These are phyloP conservation scores for Intubia oerlemansii DNA, from an alignment of 2,329 filamentous ascomycete species.

Conservation along the genomic window DNA sequence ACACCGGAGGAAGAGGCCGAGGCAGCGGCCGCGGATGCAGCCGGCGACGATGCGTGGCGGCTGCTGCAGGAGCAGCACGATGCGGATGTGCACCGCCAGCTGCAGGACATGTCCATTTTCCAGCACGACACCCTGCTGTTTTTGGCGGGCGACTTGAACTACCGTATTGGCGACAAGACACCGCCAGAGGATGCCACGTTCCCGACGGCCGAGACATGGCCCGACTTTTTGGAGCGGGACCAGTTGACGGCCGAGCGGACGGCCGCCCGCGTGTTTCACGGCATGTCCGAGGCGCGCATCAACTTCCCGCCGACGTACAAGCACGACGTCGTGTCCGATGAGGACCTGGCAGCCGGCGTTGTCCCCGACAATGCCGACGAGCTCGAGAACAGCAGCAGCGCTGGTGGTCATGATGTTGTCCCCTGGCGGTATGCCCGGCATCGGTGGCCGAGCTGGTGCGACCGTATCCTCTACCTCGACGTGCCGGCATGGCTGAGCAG, in stretches of 20 bases:
- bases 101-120: slow-evolving; percentile 48
- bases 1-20: slow-evolving; percentile 16
- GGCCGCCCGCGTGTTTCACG: slow-evolving; percentile 53
- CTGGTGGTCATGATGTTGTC: slow-evolving; percentile 10
- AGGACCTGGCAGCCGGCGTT: slow-evolving; percentile 11
- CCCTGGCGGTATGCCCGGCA: slow-evolving; percentile 58
- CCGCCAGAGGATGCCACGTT: slow-evolving; percentile 40
- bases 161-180: slow-evolving; percentile 52
- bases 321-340: slow-evolving; percentile 29
- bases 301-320: slow-evolving; percentile 89
- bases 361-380: slow-evolving; percentile 12
- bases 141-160: slow-evolving; percentile 84
- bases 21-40: slow-evolving; percentile 7
- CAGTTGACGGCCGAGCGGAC: slow-evolving; percentile 56
- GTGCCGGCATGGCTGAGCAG: slow-evolving; percentile 27
- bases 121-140: slow-evolving; percentile 58
- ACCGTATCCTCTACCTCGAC: slow-evolving; percentile 64
- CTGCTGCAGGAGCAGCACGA: slow-evolving; percentile 6
- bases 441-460: slow-evolving; percentile 84
- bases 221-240: slow-evolving; percentile 47
- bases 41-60: slow-evolving; percentile 15
- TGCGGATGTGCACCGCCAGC: slow-evolving; percentile 8
- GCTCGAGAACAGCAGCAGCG: slow-evolving; percentile 8
- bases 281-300: slow-evolving; percentile 53
- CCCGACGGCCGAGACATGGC: slow-evolving; percentile 43